Evolutionary conservation across 2,329 filamentous ascomycete genomes (phyloP).

Genomic region (Chalara sp.): DNA sequence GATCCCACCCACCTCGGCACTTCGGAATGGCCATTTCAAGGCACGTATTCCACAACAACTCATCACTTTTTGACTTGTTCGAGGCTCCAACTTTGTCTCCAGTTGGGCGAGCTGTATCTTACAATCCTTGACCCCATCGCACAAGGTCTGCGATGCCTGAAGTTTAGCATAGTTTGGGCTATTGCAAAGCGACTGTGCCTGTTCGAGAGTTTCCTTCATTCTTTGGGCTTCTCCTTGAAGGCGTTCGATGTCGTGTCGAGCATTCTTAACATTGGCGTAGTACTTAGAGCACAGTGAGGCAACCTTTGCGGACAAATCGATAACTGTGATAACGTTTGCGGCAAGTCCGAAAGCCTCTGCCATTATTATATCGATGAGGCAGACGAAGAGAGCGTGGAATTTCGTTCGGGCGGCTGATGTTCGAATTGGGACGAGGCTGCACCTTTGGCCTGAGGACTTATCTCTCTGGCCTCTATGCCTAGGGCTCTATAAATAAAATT

Average conservation of each 20-base stretch:
- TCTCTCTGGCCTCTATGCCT: too few species aligned
- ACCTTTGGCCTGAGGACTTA: not conserved
- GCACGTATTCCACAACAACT: constrained; percentile 26
- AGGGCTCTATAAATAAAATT: too few species aligned
- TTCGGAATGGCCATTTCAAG: constrained; percentile 34
- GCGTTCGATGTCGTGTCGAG: constrained; percentile 27
- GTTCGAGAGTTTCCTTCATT: constrained; percentile 22
- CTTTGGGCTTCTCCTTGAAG: constrained; percentile 23
- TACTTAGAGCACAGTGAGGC: constrained; percentile 29
- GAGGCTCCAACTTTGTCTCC: constrained; percentile 19
- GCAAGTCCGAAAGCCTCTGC: constrained; percentile 23
- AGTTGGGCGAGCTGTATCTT: constrained; percentile 18
- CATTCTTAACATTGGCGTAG: constrained; percentile 26
- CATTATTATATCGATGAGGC: constrained; percentile 7
- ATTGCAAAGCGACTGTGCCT: constrained; percentile 22
- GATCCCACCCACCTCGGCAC: constrained; percentile 27
- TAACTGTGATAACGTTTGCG: constrained; percentile 31
- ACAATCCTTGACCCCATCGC: constrained; percentile 13
- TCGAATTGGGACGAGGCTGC: constrained; percentile 4
- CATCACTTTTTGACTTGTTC: constrained; percentile 23
- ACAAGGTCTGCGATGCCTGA: constrained; percentile 20
- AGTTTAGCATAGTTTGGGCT: constrained; percentile 21
- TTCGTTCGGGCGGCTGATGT: constrained; percentile 15
- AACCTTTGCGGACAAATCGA: constrained; percentile 32
- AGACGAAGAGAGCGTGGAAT: constrained; percentile 7